These are phyloP conservation scores for Russula sp. DNA, from an alignment of 768 basidiomycete genomes.

Conservation along the genomic window DNA sequence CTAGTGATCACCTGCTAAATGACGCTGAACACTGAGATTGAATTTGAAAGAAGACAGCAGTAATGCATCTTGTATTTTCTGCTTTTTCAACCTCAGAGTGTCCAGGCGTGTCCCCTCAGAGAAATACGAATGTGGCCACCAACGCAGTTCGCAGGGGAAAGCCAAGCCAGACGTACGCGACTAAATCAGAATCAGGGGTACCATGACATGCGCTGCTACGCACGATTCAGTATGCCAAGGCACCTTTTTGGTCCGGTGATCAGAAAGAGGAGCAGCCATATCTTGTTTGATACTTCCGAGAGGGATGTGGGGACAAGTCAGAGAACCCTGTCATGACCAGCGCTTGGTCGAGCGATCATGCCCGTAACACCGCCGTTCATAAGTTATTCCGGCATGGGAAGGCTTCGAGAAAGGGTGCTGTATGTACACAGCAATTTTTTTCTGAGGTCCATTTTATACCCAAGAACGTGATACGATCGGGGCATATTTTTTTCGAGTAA, in stretches of 20 bases:
- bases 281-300: too few species aligned
- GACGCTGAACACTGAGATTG: too few species aligned
- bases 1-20: too few species aligned
- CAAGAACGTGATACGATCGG: neutral
- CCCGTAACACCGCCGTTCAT: neutral
- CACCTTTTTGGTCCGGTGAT: too few species aligned
- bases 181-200: too few species aligned
- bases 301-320: neutral
- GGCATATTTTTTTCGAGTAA: neutral
- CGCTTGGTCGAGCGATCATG: neutral
- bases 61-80: neutral
- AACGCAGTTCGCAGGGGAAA: neutral
- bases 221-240: too few species aligned
- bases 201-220: too few species aligned
- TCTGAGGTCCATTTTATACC: neutral
- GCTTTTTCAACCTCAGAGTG: neutral
- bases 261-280: too few species aligned
- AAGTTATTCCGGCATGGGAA: neutral
- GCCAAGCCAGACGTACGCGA: too few species aligned
- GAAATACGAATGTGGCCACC: neutral
- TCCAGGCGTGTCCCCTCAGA: neutral
- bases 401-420: neutral
- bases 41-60: too few species aligned
- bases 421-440: neutral
- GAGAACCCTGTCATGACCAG: too few species aligned